Evolutionary conservation across 768 basidiomycete genomes (phyloP).

Genomic region (Lyophyllum decastes): DNA sequence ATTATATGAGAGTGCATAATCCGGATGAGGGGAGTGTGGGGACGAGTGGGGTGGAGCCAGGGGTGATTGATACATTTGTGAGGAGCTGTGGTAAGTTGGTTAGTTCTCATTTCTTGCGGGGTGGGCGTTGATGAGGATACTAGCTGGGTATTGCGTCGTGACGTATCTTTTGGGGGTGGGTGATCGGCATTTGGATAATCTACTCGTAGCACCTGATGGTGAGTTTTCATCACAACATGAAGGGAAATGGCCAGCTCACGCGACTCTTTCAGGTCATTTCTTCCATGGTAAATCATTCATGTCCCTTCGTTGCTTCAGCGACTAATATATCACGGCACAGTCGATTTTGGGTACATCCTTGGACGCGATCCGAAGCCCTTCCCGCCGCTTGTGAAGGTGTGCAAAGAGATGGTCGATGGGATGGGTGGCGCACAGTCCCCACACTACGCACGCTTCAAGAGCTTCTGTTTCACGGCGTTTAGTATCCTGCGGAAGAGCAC

Average conservation of each 20-base stretch:
- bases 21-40: conserved; percentile 95
- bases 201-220: conserved; percentile 92
- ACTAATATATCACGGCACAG: conserved; percentile 38
- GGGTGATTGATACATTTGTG: conserved; percentile 94
- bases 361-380: conserved; percentile 98
- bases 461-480: conserved; percentile 97
- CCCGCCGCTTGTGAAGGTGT: conserved; percentile 97
- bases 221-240: conserved; percentile 18
- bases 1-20: conserved; percentile 82
- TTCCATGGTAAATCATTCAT: conserved; percentile 71
- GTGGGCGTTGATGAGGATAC: conserved; percentile 12
- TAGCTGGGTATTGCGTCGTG: conserved; percentile 97
- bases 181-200: conserved; percentile 94
- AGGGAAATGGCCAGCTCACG: background rate
- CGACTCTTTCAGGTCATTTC: conserved; percentile 68
- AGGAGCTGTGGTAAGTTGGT: conserved; percentile 86
- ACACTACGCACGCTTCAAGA: conserved; percentile 97
- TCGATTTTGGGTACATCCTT: conserved; percentile 98
- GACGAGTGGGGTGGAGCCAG: conserved; percentile 92
- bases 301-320: conserved; percentile 9
- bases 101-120: background rate
- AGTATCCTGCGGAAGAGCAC: conserved; percentile 95
- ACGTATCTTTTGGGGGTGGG: conserved; percentile 97
- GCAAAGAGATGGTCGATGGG: conserved; percentile 99
- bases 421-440: conserved; percentile 97